A percentile compares a stretch with the other conserved stretches of the same genome.
Evolutionary conservation across 1,139 yeast species (phyloP).

Genomic region (Diutina siamensis): DNA sequence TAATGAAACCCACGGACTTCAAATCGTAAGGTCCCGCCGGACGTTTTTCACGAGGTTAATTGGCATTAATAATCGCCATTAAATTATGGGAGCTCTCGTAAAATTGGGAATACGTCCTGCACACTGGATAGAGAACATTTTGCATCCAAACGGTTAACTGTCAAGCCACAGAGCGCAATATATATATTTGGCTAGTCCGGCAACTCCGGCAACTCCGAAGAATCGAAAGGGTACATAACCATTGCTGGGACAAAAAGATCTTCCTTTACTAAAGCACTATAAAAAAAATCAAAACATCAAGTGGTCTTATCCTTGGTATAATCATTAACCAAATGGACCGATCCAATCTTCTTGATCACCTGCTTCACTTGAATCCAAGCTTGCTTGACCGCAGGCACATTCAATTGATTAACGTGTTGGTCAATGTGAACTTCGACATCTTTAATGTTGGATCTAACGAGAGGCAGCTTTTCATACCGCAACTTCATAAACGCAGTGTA

Average conservation of each 20-base stretch:
- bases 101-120: not conserved
- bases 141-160: not conserved
- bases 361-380: slow-evolving; percentile 51
- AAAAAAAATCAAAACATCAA: too few species aligned
- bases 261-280: too few species aligned
- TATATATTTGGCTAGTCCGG: not conserved
- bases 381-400: slow-evolving; percentile 50
- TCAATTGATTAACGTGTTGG: slow-evolving; percentile 43
- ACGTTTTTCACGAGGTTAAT: too few species aligned
- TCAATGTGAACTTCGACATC: slow-evolving; percentile 65
- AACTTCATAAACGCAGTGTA: slow-evolving; percentile 63
- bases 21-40: too few species aligned
- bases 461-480: slow-evolving; percentile 66
- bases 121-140: not conserved
- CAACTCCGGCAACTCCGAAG: not conserved
- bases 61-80: too few species aligned
- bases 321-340: slow-evolving; percentile 24
- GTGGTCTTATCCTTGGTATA: slow-evolving; percentile 18
- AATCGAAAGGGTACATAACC: not conserved
- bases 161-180: too few species aligned
- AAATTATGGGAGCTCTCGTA: too few species aligned
- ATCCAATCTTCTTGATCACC: slow-evolving; percentile 25
- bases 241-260: too few species aligned
- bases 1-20: too few species aligned
- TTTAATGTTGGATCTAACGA: slow-evolving; percentile 54